phyloP scores from a whole-genome alignment of 1,284 basidiomycete species.

The Schizophyllum commune region DNA sequence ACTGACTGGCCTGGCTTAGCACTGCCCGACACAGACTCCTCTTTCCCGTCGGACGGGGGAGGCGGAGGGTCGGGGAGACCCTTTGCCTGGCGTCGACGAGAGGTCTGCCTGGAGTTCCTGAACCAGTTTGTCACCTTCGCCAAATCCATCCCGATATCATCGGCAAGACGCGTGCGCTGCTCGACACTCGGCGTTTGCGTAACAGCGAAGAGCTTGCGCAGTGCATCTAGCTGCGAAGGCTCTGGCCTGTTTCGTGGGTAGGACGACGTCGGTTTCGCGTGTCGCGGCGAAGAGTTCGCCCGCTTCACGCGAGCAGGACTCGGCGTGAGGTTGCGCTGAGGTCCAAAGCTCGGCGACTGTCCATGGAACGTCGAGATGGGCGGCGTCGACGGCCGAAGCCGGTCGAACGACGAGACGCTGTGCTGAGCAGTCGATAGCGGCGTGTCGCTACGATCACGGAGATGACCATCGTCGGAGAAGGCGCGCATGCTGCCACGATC shows the following conservation, averaged over 20 bases:
- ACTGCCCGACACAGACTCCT: too few relatives aligned
- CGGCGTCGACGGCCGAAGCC: neutral
- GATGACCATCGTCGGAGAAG: too few relatives aligned
- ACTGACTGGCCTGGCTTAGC: too few relatives aligned
- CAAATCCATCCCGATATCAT: slow-evolving; percentile 71
- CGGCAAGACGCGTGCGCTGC: slow-evolving; percentile 61
- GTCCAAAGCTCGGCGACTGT: neutral
- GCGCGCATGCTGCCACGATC: too few relatives aligned
- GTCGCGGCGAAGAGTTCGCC: neutral
- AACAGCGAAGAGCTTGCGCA: slow-evolving; percentile 58
- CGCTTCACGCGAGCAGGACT: neutral
- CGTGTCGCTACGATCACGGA: too few relatives aligned
- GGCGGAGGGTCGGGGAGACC: too few relatives aligned
- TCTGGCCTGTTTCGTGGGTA: slow-evolving; percentile 67
- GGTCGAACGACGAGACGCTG: neutral
- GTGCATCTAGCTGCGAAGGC: slow-evolving; percentile 63
- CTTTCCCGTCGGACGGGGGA: too few relatives aligned
- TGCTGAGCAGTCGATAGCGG: neutral
- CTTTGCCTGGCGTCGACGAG: too few relatives aligned
- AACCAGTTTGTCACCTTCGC: slow-evolving; percentile 85
- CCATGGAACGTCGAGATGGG: neutral
- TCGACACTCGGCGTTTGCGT: slow-evolving; percentile 74
- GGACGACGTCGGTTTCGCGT: neutral
- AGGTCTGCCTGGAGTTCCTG: slow-evolving; percentile 35
- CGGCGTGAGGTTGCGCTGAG: neutral